Base-by-base conservation (phyloP, 768 basidiomycete species). In the Pulveroboletus sp. region DNA sequence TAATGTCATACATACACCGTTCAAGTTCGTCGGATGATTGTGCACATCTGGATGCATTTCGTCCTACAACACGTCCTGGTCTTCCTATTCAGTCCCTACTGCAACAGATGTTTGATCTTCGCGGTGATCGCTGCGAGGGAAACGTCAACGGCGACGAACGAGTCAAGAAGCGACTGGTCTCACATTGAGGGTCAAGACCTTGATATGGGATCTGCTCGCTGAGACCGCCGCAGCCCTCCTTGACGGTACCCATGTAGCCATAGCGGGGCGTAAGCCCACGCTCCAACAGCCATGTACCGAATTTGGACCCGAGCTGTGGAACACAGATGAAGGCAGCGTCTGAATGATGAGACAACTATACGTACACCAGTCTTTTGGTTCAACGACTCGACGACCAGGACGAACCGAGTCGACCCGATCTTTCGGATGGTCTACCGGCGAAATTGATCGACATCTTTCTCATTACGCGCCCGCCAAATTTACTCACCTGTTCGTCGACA, bases 361-460 rank as follows among this genome's bases (percentile, higher is more conserved):
- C 73, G 45, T 63, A 78, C 73, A n/a, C 89, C 91, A 8, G 90
- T 93, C 81, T 89, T 91, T 71, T 86, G 86, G 73, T 89, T 93
- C 49, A 88, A 75, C 16, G 87, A 86, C 71, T 93, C 91, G 14
- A 86, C 89, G 34, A 93, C 81, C 26, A 93, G 77, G 24, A 93
- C 89, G 67, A 92, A 92, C 17, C 78, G 79, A 57, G 78, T 85
- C 22, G 73, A 58, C 8, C 91, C 91, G 38, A 88, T 77, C 74
- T 89, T 88, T 65, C 63, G 75, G 56, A 87, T 81, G 19, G 70
- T 76, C 79, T 83, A 49, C 22, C 23, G 13, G 27, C 2, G 20
- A 14, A 17, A 16, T 4, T 3, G 9, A 20, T 62, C 13, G n/a
- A 35, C 22, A 47, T 24, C 14, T 23, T 6, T 2, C n/a, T 19